These are phyloP conservation scores for Graphium sp. DNA, from an alignment of 2,329 filamentous ascomycete genomes.

Conservation along the genomic window DNA sequence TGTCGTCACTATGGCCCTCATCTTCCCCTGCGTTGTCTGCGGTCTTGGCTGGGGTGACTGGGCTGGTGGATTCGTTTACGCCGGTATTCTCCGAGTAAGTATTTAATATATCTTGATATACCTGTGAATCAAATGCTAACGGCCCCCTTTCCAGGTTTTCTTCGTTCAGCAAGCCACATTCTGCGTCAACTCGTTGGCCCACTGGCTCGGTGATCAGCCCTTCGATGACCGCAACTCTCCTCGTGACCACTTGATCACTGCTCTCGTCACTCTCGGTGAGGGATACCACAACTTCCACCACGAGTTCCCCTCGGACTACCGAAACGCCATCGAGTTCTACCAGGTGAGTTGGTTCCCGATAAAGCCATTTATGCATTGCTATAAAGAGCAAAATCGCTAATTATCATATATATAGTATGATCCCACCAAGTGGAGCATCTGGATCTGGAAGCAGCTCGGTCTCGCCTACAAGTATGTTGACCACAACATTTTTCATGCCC, in stretches of 20 bases:
- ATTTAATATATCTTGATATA: too few relatives aligned
- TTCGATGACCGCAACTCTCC: slow-evolving; percentile 89
- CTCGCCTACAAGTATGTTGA: slow-evolving; percentile 77
- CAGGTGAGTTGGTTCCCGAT: too few relatives aligned
- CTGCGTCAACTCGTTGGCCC: slow-evolving; percentile 81
- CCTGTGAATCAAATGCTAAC: neutral
- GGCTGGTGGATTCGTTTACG: slow-evolving; percentile 70
- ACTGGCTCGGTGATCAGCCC: slow-evolving; percentile 84
- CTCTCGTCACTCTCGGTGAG: slow-evolving; percentile 70
- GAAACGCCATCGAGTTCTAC: slow-evolving; percentile 80
- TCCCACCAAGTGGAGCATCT: slow-evolving; percentile 82
- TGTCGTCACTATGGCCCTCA: slow-evolving; percentile 59
- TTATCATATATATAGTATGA: too few relatives aligned
- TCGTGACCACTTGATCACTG: slow-evolving; percentile 75
- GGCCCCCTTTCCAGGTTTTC: slow-evolving; percentile 36
- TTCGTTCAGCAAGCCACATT: slow-evolving; percentile 87
- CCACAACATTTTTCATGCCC: too few relatives aligned
- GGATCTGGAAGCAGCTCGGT: slow-evolving; percentile 67
- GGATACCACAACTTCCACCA: slow-evolving; percentile 95
- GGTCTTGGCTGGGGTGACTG: slow-evolving; percentile 71
- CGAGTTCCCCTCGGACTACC: slow-evolving; percentile 87
- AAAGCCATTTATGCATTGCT: too few relatives aligned
- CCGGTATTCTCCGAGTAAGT: slow-evolving; percentile 51
- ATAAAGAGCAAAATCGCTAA: too few relatives aligned
- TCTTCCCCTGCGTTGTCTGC: slow-evolving; percentile 59